Base-by-base conservation (phyloP, 2,329 filamentous ascomycete species). In the Penicillium sp. region DNA sequence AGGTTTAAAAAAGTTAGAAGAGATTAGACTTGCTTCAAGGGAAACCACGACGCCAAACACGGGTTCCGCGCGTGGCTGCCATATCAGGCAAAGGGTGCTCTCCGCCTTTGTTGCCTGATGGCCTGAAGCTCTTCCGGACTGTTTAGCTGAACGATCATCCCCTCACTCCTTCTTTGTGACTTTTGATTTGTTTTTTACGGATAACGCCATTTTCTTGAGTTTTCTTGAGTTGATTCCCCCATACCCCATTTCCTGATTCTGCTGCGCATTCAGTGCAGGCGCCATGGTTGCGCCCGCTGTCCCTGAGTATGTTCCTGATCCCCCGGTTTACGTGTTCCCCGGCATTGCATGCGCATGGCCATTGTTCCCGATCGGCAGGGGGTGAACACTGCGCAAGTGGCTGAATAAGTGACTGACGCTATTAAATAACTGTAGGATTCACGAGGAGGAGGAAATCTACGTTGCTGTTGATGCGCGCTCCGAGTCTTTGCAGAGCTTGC, bases 381-480 rank as follows among this genome's bases (percentile, higher is more conserved):
- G 45, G 22, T 29, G 47, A 43, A 45, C 51, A 19, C 46, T 56
- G 58, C 53, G 55, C 55, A 52, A 52, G n/a, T 43, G 6, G 5
- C 21, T 52, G 44, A 5, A 44, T 35, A 21, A 54, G 37, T 54
- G 27, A 57, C 64, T 73, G 47, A 73, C 64, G 33, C 44, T 33
- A 48, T 29, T 31, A 31, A n/a, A 50, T 54, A 54, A 22, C 16
- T 48, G 13, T 53, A 98, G 95, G 78, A 88, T 99, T 70, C 93
- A 93, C 68, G 95, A 99, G 79, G 92, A 97, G 77, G 86, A 95
- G 63, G 84, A 96, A 60, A 90, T 96, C 72, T 91, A 72, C 60
- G 72, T 96, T 68, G 91, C 93, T 52, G 89, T 97, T 75, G 93
- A 97, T 72, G 88, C 92, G 67, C 89, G 95, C 74, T 96, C 93